Percentiles rank a stretch among this genome's conserved stretches.
Conservation (phyloP, 768 basidiomycete genomes). For the Mycena albidolilacea region DNA sequence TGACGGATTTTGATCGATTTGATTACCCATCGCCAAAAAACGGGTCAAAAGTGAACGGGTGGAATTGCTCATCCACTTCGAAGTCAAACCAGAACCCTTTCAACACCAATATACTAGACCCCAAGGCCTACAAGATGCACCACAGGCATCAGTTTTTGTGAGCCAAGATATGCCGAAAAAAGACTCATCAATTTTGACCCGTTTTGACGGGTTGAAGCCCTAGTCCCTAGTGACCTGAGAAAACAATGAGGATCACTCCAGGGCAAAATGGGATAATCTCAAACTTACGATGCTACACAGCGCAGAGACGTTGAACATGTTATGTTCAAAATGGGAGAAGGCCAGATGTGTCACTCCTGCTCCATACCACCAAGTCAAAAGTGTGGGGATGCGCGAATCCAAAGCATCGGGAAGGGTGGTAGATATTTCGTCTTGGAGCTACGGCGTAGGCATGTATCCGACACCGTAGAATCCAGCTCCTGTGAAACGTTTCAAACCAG, state of each 20-base stretch:
- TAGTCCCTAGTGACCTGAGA: conserved; percentile 36
- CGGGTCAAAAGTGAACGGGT: too few relatives aligned
- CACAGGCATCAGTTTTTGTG: too few relatives aligned
- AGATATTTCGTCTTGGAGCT: conserved; percentile 12
- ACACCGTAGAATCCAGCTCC: neutral
- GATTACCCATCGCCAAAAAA: too few relatives aligned
- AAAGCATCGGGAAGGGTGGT: conserved; percentile 34
- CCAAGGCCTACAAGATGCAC: too few relatives aligned
- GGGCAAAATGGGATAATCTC: neutral
- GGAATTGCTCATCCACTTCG: too few relatives aligned
- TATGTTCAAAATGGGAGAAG: conserved; percentile 44
- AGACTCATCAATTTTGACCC: too few relatives aligned
- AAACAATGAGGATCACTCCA: too few relatives aligned
- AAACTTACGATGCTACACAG: conserved; percentile 37
- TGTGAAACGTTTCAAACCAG: conserved; percentile 13
- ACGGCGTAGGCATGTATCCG: neutral
- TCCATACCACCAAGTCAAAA: conserved; percentile 41
- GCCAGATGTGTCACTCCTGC: conserved; percentile 39
- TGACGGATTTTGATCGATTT: too few relatives aligned
- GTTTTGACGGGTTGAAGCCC: too few relatives aligned
- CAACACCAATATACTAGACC: too few relatives aligned
- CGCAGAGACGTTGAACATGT: conserved; percentile 41
- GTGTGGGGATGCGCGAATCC: conserved; percentile 41
- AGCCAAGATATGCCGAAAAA: too few relatives aligned
- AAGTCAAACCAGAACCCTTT: too few relatives aligned